Evolutionary conservation across 495 filamentous ascomycete species (phyloP).

Genomic region (Rusavskia elegans): DNA sequence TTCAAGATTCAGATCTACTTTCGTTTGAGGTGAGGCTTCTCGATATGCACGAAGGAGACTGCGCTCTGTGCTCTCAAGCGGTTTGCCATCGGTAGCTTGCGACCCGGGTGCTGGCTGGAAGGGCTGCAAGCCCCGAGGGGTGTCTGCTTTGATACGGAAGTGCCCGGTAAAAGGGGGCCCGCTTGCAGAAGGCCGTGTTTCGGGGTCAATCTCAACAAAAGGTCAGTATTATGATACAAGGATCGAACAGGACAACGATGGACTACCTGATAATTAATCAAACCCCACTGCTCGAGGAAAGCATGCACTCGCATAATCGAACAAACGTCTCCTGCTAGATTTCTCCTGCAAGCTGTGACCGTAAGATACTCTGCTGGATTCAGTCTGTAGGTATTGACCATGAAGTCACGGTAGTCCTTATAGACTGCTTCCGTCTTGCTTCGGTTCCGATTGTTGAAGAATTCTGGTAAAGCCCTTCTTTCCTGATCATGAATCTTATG

Average conservation of each 20-base stretch:
- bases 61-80: slow-evolving; percentile 46
- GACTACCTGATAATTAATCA: slow-evolving; percentile 96
- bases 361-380: slow-evolving; percentile 95
- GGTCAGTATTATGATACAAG: not conserved
- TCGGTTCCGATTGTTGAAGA: slow-evolving; percentile 93
- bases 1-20: slow-evolving; percentile 72
- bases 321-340: slow-evolving; percentile 93
- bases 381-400: slow-evolving; percentile 96
- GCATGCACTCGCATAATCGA: slow-evolving; percentile 97
- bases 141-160: slow-evolving; percentile 88
- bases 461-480: slow-evolving; percentile 83
- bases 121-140: slow-evolving; percentile 82
- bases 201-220: slow-evolving; percentile 67
- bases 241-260: not conserved
- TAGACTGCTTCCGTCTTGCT: slow-evolving; percentile 97
- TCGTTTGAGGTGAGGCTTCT: slow-evolving; percentile 45
- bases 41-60: slow-evolving; percentile 41
- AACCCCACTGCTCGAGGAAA: slow-evolving; percentile 96
- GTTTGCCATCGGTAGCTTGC: slow-evolving; percentile 55
- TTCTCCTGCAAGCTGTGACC: slow-evolving; percentile 90
- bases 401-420: slow-evolving; percentile 97
- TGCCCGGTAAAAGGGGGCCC: slow-evolving; percentile 95
- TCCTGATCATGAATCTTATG: slow-evolving; percentile 75
- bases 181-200: slow-evolving; percentile 85
- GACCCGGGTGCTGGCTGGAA: slow-evolving; percentile 80